These are phyloP conservation scores for Gymnopilus dilepis DNA, from an alignment of 768 basidiomycete genomes.

Conservation along the genomic window DNA sequence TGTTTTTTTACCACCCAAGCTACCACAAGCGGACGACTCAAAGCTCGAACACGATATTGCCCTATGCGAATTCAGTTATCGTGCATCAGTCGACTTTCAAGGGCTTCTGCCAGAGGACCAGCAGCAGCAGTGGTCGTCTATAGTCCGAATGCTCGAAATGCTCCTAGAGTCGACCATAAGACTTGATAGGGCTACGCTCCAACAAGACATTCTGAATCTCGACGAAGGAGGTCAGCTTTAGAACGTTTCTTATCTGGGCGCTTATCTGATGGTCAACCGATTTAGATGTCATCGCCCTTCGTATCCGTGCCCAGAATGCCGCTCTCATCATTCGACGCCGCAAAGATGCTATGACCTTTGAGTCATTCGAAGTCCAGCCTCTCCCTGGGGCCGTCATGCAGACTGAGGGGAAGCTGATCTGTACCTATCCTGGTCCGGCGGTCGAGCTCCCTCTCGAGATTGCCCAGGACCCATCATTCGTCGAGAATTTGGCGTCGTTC, in stretches of 20 bases:
- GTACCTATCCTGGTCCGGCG: constrained; percentile 53
- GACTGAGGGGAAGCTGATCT: constrained; percentile 45
- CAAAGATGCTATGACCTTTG: constrained; percentile 38
- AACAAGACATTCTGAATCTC: constrained; percentile 10
- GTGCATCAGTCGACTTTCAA: constrained; percentile 26
- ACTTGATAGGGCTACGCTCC: not conserved
- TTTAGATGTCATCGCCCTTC: constrained; percentile 43
- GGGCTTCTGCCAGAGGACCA: constrained; percentile 10
- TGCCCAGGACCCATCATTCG: constrained; percentile 36
- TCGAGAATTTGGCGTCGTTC: constrained; percentile 41
- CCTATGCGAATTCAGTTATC: constrained; percentile 27
- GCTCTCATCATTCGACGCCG: constrained; percentile 44
- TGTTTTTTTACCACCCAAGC: constrained; percentile 46
- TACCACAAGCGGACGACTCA: constrained; percentile 44
- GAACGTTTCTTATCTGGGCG: not conserved
- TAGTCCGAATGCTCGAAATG: constrained; percentile 33
- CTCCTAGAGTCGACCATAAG: constrained; percentile 16
- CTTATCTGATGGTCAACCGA: constrained; percentile 17
- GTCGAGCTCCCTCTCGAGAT: constrained; percentile 37
- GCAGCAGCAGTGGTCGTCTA: constrained; percentile 31
- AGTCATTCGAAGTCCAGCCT: constrained; percentile 53
- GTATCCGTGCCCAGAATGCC: constrained; percentile 53
- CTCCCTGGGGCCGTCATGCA: constrained; percentile 39
- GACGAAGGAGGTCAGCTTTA: constrained; percentile 17
- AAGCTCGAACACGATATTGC: constrained; percentile 26